Evolutionary conservation across 2,329 filamentous ascomycete species (phyloP).

Genomic region (Stachybotrys elegans): DNA sequence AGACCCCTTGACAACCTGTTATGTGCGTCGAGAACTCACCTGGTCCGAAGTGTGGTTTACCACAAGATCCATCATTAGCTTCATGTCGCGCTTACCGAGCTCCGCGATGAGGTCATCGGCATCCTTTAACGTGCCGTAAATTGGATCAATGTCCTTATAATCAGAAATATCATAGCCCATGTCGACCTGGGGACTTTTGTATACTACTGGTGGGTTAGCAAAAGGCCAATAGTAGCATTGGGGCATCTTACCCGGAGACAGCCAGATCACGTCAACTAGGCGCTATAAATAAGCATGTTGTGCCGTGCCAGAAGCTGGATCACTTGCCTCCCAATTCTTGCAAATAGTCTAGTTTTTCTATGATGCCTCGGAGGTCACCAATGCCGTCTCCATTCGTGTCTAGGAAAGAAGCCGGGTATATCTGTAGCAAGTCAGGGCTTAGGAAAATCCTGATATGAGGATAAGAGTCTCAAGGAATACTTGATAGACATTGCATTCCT

Average conservation of each 20-base stretch:
- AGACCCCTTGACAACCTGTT: not conserved
- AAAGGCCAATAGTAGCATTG: constrained; percentile 11
- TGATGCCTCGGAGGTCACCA: constrained; percentile 60
- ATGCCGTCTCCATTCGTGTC: constrained; percentile 54
- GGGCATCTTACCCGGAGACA: constrained; percentile 43
- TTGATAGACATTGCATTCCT: too few species aligned
- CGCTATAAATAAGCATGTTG: too few species aligned
- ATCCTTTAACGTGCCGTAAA: constrained; percentile 63
- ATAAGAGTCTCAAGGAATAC: too few species aligned
- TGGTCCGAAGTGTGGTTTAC: constrained; percentile 73
- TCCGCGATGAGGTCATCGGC: constrained; percentile 57
- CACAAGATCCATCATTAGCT: constrained; percentile 69
- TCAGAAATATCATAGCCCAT: constrained; percentile 69
- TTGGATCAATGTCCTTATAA: constrained; percentile 59
- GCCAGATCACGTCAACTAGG: constrained; percentile 65
- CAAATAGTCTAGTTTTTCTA: constrained; percentile 57
- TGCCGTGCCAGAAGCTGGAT: too few species aligned
- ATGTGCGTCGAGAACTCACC: not conserved
- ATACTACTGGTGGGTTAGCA: constrained; percentile 32
- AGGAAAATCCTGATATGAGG: too few species aligned
- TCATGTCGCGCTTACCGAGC: constrained; percentile 59
- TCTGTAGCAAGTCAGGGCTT: too few species aligned
- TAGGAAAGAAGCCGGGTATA: constrained; percentile 55
- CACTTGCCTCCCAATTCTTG: constrained; percentile 54
- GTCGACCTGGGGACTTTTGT: constrained; percentile 58